Conservation (phyloP, 2,329 filamentous ascomycete species). For the Onygenales sp. region DNA sequence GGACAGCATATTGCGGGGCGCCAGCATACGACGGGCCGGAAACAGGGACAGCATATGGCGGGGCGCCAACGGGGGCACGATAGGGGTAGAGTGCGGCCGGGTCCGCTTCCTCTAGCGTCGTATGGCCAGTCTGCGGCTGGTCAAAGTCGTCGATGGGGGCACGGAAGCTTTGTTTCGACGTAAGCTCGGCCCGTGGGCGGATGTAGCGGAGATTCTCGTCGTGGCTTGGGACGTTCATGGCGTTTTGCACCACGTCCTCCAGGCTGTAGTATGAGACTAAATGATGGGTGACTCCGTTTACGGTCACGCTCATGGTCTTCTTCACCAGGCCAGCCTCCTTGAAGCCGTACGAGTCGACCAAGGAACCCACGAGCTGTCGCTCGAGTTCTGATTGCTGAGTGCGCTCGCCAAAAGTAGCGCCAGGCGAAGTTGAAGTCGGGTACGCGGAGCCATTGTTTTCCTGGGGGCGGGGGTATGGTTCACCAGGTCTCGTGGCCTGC, state of each 20-base stretch:
- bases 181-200: conserved; percentile 48
- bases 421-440: conserved; percentile 28
- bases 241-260: conserved; percentile 61
- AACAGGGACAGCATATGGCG: conserved; percentile 25
- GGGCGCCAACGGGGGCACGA: conserved; percentile 26
- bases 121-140: conserved; percentile 11
- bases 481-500: conserved; percentile 38
- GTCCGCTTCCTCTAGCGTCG: conserved; percentile 29
- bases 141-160: conserved; percentile 55
- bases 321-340: conserved; percentile 75
- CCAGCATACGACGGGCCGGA: conserved; percentile 12
- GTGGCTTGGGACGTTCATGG: conserved; percentile 49
- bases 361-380: conserved; percentile 63
- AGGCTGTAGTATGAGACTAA: conserved; percentile 83
- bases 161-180: conserved; percentile 57
- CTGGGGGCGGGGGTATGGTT: conserved; percentile 40
- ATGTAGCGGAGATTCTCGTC: conserved; percentile 43
- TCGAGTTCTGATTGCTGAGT: conserved; percentile 38
- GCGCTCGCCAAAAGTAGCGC: conserved; percentile 23
- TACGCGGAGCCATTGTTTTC: conserved; percentile 29
- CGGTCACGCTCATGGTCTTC: conserved; percentile 79
- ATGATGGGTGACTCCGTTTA: conserved; percentile 68
- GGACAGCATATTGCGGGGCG: neutral
- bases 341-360: conserved; percentile 86
- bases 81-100: conserved; percentile 32